Percentiles rank a stretch among this genome's conserved stretches.
Conservation (phyloP, 768 basidiomycete species). For the Psilocybe cubensis region DNA sequence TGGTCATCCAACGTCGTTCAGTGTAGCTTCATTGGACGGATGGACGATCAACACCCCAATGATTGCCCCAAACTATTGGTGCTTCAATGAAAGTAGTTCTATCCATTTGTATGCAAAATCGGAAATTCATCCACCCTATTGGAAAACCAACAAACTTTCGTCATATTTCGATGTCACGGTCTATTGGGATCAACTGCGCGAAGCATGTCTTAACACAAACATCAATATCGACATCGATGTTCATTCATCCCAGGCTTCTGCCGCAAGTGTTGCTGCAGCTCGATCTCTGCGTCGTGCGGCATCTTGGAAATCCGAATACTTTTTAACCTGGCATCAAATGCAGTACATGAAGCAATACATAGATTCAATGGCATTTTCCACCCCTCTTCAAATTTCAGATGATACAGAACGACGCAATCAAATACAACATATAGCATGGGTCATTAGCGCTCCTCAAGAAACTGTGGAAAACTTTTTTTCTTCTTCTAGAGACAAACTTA, state of each 20-base stretch:
- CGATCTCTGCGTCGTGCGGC: slow-evolving; percentile 58
- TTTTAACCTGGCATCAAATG: slow-evolving; percentile 68
- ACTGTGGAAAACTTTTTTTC: slow-evolving; percentile 50
- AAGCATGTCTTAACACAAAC: slow-evolving; percentile 45
- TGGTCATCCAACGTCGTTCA: slow-evolving; percentile 50
- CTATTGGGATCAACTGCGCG: slow-evolving; percentile 64
- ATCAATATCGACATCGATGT: slow-evolving; percentile 16
- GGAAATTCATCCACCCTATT: slow-evolving; percentile 53
- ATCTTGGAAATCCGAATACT: slow-evolving; percentile 67
- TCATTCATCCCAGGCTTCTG: slow-evolving; percentile 12
- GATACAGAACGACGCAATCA: slow-evolving; percentile 31
- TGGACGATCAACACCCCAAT: slow-evolving; percentile 48
- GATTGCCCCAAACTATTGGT: slow-evolving; percentile 66
- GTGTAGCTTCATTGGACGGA: slow-evolving; percentile 42
- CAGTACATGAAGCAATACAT: slow-evolving; percentile 62
- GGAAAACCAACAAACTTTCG: slow-evolving; percentile 49
- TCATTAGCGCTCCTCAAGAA: slow-evolving; percentile 58
- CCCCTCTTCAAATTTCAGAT: slow-evolving; percentile 54
- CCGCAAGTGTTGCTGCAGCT: slow-evolving; percentile 33
- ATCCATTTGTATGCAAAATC: slow-evolving; percentile 63
- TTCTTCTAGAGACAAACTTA: slow-evolving; percentile 39
- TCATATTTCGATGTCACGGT: slow-evolving; percentile 40
- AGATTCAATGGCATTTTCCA: slow-evolving; percentile 43
- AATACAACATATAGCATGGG: slow-evolving; percentile 52
- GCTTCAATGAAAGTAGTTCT: slow-evolving; percentile 56